phyloP scores from a whole-genome alignment of 73 alveolate species.

The Paraurostyla sp. region DNA sequence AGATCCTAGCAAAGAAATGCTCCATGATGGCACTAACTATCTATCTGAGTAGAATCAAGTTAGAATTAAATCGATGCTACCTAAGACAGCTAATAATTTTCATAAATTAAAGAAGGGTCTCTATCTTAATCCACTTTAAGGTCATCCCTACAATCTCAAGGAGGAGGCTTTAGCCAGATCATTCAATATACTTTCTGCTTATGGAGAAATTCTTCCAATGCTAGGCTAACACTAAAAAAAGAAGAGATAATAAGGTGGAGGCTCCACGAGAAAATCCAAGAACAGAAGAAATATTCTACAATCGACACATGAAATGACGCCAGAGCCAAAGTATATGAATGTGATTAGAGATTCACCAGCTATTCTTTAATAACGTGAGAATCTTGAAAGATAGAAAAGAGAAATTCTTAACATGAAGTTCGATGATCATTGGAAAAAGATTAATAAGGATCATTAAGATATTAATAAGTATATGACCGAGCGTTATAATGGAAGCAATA shows the following conservation, averaged over 20 bases:
- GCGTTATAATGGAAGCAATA: too few relatives aligned
- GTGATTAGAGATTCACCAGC: slow-evolving; percentile 39
- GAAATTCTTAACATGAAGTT: slow-evolving; percentile 37
- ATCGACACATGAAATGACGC: background rate
- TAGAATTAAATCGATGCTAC: slow-evolving; percentile 50
- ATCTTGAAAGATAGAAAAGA: slow-evolving; percentile 14
- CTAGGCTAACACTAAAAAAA: background rate
- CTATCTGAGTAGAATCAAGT: slow-evolving; percentile 14
- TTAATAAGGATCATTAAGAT: too few relatives aligned
- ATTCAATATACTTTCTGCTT: slow-evolving; percentile 24
- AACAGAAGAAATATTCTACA: background rate
- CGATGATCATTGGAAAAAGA: background rate
- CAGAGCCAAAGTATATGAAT: background rate
- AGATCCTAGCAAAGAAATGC: background rate
- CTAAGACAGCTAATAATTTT: slow-evolving; percentile 50
- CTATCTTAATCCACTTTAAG: slow-evolving; percentile 43
- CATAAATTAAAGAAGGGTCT: slow-evolving; percentile 45
- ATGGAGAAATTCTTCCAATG: slow-evolving; percentile 40
- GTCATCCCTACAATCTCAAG: slow-evolving; percentile 1
- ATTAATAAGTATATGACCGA: too few relatives aligned
- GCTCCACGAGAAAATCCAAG: background rate
- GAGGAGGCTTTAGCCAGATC: slow-evolving; percentile 57
- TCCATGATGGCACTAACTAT: background rate
- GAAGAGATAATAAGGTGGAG: background rate
- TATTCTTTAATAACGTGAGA: background rate